A percentile compares a stretch with the other conserved stretches of the same genome.
phyloP scores from a whole-genome alignment of 1,284 basidiomycete species.

The Trichosporon coremiiforme region DNA sequence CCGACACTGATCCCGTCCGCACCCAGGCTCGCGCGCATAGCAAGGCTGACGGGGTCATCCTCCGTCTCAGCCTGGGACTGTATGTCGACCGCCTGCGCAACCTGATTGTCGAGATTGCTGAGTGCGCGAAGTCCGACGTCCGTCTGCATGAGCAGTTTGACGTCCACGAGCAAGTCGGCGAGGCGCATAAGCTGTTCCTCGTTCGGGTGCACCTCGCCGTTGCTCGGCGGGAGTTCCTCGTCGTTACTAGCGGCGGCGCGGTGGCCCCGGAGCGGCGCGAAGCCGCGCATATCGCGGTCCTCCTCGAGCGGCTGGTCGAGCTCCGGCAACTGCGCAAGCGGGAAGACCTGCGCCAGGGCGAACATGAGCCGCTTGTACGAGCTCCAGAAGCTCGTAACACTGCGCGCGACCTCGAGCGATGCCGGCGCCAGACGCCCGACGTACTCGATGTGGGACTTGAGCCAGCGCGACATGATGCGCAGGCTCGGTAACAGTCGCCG shows the following conservation, averaged over 20 bases:
- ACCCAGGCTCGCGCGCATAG: conserved; percentile 67
- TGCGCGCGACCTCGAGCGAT: conserved; percentile 30
- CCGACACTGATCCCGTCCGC: conserved; percentile 58
- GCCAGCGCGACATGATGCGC: conserved; percentile 86
- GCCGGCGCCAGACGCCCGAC: conserved; percentile 54
- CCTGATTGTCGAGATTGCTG: not conserved
- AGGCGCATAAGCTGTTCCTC: conserved; percentile 94
- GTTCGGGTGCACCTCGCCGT: conserved; percentile 69
- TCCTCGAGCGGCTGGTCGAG: conserved; percentile 77
- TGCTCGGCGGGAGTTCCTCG: conserved; percentile 15
- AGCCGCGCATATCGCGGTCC: conserved; percentile 86
- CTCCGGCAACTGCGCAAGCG: conserved; percentile 66
- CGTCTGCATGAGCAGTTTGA: conserved; percentile 57
- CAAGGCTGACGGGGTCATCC: conserved; percentile 76
- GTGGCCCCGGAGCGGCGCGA: conserved; percentile 67
- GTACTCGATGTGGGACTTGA: conserved; percentile 75
- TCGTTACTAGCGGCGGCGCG: conserved; percentile 39
- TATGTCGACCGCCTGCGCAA: not conserved
- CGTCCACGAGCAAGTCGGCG: conserved; percentile 78
- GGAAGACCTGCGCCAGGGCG: conserved; percentile 69
- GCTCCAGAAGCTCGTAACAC: conserved; percentile 67
- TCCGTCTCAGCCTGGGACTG: conserved; percentile 62
- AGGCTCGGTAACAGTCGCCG: conserved; percentile 83
- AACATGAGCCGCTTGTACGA: conserved; percentile 71
- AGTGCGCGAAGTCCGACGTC: conserved; percentile 35